Evolutionary conservation across 2,329 filamentous ascomycete genomes (phyloP).

Genomic region (Neoscytalidium dimidiatum): DNA sequence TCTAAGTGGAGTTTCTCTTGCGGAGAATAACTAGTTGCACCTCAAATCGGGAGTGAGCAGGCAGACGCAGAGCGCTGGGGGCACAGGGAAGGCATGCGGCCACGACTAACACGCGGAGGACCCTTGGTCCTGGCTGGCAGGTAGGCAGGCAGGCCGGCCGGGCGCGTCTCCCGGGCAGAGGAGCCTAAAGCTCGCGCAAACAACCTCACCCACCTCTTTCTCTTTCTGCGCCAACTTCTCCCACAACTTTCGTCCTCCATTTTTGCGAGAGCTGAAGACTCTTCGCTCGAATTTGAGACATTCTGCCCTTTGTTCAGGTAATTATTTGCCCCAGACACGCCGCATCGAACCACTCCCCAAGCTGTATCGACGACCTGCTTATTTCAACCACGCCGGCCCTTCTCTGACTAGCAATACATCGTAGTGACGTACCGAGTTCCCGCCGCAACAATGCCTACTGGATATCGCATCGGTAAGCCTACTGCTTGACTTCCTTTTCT

Average conservation of each 20-base stretch:
- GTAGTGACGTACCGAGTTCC: neutral
- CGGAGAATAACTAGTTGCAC: neutral
- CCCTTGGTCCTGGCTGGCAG: no score
- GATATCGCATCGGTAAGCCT: conserved; percentile 18
- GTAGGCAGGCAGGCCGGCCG: no score
- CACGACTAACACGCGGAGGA: conserved; percentile 1
- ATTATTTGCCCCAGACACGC: neutral
- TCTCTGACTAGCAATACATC: neutral
- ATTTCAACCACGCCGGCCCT: neutral
- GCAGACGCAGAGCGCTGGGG: neutral
- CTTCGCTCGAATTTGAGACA: neutral
- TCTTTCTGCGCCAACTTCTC: neutral
- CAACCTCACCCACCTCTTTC: conserved; percentile 1
- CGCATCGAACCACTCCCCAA: neutral
- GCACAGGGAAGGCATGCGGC: neutral
- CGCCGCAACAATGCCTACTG: conserved; percentile 19
- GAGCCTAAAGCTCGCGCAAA: conserved; percentile 13
- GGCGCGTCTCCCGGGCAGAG: conserved; percentile 1
- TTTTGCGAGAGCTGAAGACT: neutral
- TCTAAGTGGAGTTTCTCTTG: neutral
- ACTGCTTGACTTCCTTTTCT: neutral
- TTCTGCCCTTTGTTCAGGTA: neutral
- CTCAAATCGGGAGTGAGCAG: neutral
- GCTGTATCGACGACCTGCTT: neutral
- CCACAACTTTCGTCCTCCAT: neutral